A percentile compares a stretch with the other conserved stretches of the same genome.
These are phyloP conservation scores for Ceratobasidium sp. DNA, from an alignment of 1,284 basidiomycete species.

Conservation along the genomic window DNA sequence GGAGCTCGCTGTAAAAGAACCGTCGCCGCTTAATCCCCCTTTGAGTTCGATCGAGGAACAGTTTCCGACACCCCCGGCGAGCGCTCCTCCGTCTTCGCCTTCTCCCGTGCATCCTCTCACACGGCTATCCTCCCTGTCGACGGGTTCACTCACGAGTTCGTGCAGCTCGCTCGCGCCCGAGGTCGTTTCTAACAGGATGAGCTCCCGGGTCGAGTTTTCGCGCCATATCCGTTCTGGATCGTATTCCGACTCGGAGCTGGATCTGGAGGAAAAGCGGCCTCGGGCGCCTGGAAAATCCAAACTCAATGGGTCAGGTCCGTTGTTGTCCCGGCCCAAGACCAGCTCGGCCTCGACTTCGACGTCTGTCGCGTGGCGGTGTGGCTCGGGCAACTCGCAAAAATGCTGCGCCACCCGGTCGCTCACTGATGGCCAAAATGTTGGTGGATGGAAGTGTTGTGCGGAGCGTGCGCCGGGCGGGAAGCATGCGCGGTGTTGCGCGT, in stretches of 20 bases:
- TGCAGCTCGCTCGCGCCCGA: constrained; percentile 33
- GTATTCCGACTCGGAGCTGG: constrained; percentile 41
- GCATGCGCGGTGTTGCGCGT: constrained; percentile 32
- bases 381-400: constrained; percentile 32
- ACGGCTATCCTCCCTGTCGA: constrained; percentile 1
- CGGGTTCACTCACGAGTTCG: constrained; percentile 18
- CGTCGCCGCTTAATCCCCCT: background rate
- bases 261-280: constrained; percentile 16
- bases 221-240: constrained; percentile 31
- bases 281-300: constrained; percentile 1
- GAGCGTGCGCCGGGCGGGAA: constrained; percentile 23
- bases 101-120: constrained; percentile 15
- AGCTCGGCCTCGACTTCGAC: constrained; percentile 1
- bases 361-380: constrained; percentile 36
- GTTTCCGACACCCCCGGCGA: constrained; percentile 30
- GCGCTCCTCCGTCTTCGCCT: constrained; percentile 24
- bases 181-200: constrained; percentile 2
- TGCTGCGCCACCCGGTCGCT: constrained; percentile 25
- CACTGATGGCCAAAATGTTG: constrained; percentile 1
- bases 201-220: constrained; percentile 40
- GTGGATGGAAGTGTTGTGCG: constrained; percentile 34
- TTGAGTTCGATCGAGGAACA: constrained; percentile 21
- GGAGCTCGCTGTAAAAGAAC: background rate
- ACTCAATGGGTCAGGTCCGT: background rate
- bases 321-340: background rate